Conservation (phyloP, 2,329 filamentous ascomycete species). For the Intubia oerlemansii region DNA sequence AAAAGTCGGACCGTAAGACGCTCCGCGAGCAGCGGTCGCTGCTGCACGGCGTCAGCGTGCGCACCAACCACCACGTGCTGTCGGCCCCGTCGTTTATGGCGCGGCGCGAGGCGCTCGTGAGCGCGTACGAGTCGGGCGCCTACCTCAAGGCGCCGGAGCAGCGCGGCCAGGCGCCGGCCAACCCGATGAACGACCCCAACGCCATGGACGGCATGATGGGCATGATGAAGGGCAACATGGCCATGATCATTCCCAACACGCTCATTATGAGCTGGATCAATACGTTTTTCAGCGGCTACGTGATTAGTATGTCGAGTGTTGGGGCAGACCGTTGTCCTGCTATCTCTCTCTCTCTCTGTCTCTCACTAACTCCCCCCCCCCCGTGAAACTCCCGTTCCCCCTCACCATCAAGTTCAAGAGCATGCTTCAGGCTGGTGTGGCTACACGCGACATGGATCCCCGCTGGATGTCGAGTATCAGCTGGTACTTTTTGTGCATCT, state of each 20-base stretch:
- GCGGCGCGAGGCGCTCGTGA: conserved; percentile 62
- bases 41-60: conserved; percentile 64
- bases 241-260: conserved; percentile 98
- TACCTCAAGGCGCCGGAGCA: conserved; percentile 80
- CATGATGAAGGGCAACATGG: conserved; percentile 99
- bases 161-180: conserved; percentile 70
- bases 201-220: conserved; percentile 99
- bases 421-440: conserved; percentile 94
- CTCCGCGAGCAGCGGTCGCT: conserved; percentile 77
- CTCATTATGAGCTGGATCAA: conserved; percentile 99
- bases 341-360: neutral
- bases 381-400: conserved; percentile 91
- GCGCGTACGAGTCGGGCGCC: conserved; percentile 63
- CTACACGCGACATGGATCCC: conserved; percentile 88
- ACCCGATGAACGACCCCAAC: conserved; percentile 85
- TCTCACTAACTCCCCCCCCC: too few relatives aligned
- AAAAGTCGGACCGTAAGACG: conserved; percentile 53
- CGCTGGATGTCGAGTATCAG: conserved; percentile 97
- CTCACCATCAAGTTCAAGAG: conserved; percentile 98
- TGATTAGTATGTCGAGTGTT: conserved; percentile 70
- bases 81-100: conserved; percentile 56
- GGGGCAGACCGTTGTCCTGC: neutral
- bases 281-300: conserved; percentile 94
- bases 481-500: conserved; percentile 97
- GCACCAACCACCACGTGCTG: conserved; percentile 61